Percentiles rank a stretch among this genome's conserved stretches.
These are phyloP conservation scores for Ceratocystis alfenasii DNA, from an alignment of 2,329 filamentous ascomycete genomes.

Conservation along the genomic window DNA sequence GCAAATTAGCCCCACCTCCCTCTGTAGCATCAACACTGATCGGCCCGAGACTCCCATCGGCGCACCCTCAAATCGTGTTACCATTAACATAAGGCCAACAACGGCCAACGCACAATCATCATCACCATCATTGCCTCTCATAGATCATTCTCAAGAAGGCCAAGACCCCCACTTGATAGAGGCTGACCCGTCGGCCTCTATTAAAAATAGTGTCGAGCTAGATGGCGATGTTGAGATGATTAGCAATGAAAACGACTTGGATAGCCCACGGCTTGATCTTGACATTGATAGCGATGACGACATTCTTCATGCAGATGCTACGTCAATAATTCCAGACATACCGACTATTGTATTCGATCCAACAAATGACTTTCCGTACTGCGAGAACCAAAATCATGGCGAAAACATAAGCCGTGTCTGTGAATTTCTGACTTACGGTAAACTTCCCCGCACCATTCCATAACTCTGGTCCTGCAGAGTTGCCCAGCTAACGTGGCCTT, in stretches of 20 bases:
- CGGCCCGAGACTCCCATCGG: background rate
- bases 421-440: constrained; percentile 31
- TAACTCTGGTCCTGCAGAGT: background rate
- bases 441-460: constrained; percentile 26
- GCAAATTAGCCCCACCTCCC: background rate
- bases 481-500: constrained; percentile 26
- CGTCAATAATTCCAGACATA: constrained; percentile 24
- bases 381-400: constrained; percentile 28
- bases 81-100: constrained; percentile 10
- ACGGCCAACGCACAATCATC: background rate
- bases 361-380: constrained; percentile 38
- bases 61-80: constrained; percentile 12
- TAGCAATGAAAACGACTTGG: constrained; percentile 23
- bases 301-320: background rate
- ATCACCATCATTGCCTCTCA: background rate
- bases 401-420: constrained; percentile 31
- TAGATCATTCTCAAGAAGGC: background rate
- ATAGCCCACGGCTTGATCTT: constrained; percentile 25
- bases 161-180: background rate
- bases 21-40: background rate
- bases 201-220: constrained; percentile 6
- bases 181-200: background rate
- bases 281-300: constrained; percentile 11
- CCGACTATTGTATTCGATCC: constrained; percentile 31
- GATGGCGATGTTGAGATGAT: constrained; percentile 26